These are phyloP conservation scores for Crithidia mellificae DNA, from an alignment of 208 protist species.

Conservation along the genomic window DNA sequence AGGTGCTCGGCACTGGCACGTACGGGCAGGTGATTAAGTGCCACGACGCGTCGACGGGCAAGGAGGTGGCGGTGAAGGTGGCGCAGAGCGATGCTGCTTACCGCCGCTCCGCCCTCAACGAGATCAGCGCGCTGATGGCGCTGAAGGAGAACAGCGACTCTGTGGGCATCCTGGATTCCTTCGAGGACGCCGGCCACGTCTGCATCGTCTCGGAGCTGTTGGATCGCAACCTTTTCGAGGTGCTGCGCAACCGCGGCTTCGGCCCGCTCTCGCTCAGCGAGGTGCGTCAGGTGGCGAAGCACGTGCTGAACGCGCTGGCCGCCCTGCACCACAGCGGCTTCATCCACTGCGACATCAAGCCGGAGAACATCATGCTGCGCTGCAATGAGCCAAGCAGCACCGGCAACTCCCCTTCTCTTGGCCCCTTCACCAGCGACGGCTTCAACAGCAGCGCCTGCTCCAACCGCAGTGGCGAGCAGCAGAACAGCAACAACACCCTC, in stretches of 20 bases:
- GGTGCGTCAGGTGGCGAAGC: slow-evolving; percentile 54
- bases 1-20: slow-evolving; percentile 88
- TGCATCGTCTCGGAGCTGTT: slow-evolving; percentile 87
- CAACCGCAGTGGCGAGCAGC: slow-evolving; percentile 33
- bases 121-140: slow-evolving; percentile 63
- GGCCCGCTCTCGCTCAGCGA: slow-evolving; percentile 55
- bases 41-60: slow-evolving; percentile 77
- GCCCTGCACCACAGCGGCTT: slow-evolving; percentile 68
- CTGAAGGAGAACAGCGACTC: slow-evolving; percentile 51
- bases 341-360: slow-evolving; percentile 98
- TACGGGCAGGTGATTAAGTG: slow-evolving; percentile 92
- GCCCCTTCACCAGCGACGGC: slow-evolving; percentile 18
- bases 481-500: slow-evolving; percentile 21
- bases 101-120: slow-evolving; percentile 78
- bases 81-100: slow-evolving; percentile 79
- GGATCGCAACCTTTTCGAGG: slow-evolving; percentile 72
- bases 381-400: slow-evolving; percentile 13
- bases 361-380: slow-evolving; percentile 94
- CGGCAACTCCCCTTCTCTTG: slow-evolving; percentile 15
- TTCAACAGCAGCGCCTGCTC: slow-evolving; percentile 21
- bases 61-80: slow-evolving; percentile 86
- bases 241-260: slow-evolving; percentile 54
- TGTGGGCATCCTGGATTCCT: slow-evolving; percentile 66
- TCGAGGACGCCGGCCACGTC: slow-evolving; percentile 78
- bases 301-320: slow-evolving; percentile 53